phyloP scores from a whole-genome alignment of 768 basidiomycete species.

The Calvatia gigantea region DNA sequence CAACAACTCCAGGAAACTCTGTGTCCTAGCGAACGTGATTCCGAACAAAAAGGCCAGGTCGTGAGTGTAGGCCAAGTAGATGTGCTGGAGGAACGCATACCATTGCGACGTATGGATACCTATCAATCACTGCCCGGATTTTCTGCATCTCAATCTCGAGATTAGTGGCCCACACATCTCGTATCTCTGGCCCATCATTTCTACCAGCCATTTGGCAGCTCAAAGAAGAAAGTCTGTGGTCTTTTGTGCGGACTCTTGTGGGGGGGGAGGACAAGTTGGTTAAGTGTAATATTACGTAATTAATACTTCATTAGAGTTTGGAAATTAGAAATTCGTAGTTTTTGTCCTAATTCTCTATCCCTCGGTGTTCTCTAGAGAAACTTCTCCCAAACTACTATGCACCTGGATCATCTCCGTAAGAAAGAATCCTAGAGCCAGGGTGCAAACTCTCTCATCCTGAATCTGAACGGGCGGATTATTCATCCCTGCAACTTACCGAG shows the following conservation, averaged over 20 bases:
- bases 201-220: slow-evolving; percentile 8
- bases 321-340: neutral
- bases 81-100: slow-evolving; percentile 39
- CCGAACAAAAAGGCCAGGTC: slow-evolving; percentile 19
- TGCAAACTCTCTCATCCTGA: no score
- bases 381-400: neutral
- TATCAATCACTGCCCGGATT: slow-evolving; percentile 83
- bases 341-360: neutral
- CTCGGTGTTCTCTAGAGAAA: neutral
- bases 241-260: neutral
- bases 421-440: no score
- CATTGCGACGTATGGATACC: slow-evolving; percentile 95
- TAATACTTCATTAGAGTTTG: neutral
- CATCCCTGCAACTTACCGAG: no score
- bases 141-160: slow-evolving; percentile 90
- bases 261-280: slow-evolving; percentile 1
- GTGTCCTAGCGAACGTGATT: slow-evolving; percentile 66
- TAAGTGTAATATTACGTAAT: slow-evolving; percentile 8
- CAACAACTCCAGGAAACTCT: slow-evolving; percentile 98
- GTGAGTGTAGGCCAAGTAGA: slow-evolving; percentile 10
- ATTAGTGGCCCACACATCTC: slow-evolving; percentile 94
- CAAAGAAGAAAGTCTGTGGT: neutral
- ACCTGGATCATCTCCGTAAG: no score
- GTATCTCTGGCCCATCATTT: slow-evolving; percentile 42
- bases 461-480: no score